A percentile compares a stretch with the other conserved stretches of the same genome.
These are phyloP conservation scores for Phragmites australis DNA, from an alignment of 176 grass and related monocot species.

Conservation along the genomic window DNA sequence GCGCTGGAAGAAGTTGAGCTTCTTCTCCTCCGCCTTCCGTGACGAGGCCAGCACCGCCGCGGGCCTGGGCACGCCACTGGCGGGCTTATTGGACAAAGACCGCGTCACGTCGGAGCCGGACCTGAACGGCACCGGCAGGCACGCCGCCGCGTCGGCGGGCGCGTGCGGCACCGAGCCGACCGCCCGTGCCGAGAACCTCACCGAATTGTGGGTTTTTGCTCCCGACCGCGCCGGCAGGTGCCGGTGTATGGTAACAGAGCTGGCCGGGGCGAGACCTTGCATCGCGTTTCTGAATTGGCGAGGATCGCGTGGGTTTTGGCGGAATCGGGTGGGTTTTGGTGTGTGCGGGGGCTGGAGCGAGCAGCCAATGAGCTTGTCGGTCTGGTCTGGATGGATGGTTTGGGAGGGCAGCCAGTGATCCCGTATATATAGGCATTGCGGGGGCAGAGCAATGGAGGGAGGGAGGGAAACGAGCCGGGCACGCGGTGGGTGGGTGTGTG, in stretches of 20 bases:
- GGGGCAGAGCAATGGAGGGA: background rate
- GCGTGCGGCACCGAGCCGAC: constrained; percentile 30
- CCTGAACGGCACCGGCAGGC: background rate
- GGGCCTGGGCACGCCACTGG: constrained; percentile 42
- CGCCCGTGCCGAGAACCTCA: constrained; percentile 32
- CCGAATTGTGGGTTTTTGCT: background rate
- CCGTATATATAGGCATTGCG: constrained; percentile 54
- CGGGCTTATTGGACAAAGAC: background rate
- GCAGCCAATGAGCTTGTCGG: background rate
- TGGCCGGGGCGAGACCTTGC: constrained; percentile 35
- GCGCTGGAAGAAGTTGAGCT: constrained; percentile 59
- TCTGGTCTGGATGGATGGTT: background rate
- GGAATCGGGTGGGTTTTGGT: background rate
- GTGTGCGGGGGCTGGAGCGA: background rate
- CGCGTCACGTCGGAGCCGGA: background rate
- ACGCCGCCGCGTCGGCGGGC: background rate
- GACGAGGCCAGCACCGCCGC: background rate
- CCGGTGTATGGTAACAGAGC: constrained; percentile 44
- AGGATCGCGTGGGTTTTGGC: background rate
- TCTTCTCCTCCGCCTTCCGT: background rate
- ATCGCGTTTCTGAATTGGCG: background rate
- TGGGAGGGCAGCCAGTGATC: background rate
- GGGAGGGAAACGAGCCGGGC: background rate
- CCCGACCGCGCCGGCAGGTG: background rate
- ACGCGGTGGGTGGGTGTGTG: background rate